These are phyloP conservation scores for Pythium pyrilobum DNA, from an alignment of 352 stramenopile genomes.

Conservation along the genomic window DNA sequence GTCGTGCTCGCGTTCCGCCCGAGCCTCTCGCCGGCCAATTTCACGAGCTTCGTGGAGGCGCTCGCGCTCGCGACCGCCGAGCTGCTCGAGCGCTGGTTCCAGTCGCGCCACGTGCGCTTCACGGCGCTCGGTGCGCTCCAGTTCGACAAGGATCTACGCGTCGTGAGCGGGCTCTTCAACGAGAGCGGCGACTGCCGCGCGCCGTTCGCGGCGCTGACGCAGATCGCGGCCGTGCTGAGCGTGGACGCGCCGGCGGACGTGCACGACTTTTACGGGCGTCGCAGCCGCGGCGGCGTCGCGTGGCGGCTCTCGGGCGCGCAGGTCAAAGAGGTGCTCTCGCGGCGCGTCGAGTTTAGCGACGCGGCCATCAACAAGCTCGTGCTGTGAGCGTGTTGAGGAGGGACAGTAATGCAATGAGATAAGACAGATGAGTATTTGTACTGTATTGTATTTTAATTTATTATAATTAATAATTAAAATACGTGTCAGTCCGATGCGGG, in stretches of 20 bases:
- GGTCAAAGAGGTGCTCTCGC: constrained; percentile 70
- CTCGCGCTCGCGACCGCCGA: constrained; percentile 35
- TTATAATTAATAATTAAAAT: too few relatives aligned
- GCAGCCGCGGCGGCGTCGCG: constrained; percentile 52
- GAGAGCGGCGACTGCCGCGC: constrained; percentile 46
- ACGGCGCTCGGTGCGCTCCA: constrained; percentile 81
- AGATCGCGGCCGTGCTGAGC: constrained; percentile 67
- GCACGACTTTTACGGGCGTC: constrained; percentile 65
- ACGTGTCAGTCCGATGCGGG: too few relatives aligned
- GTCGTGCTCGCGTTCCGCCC: constrained; percentile 46
- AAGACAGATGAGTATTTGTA: too few relatives aligned
- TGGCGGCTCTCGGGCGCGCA: constrained; percentile 65
- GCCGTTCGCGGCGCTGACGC: constrained; percentile 51
- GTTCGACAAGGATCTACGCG: constrained; percentile 83
- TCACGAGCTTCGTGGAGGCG: constrained; percentile 40
- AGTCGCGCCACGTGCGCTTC: constrained; percentile 45
- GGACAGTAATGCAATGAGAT: constrained; percentile 2
- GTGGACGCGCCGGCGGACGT: constrained; percentile 72
- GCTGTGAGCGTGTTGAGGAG: constrained; percentile 5
- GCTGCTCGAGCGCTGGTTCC: constrained; percentile 65
- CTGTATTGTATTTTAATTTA: too few relatives aligned
- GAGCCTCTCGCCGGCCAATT: constrained; percentile 59
- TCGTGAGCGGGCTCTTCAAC: constrained; percentile 61
- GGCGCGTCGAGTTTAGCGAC: constrained; percentile 75
- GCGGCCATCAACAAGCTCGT: constrained; percentile 57